phyloP scores from a whole-genome alignment of 78 protist genomes.

The Guillardia theta region DNA sequence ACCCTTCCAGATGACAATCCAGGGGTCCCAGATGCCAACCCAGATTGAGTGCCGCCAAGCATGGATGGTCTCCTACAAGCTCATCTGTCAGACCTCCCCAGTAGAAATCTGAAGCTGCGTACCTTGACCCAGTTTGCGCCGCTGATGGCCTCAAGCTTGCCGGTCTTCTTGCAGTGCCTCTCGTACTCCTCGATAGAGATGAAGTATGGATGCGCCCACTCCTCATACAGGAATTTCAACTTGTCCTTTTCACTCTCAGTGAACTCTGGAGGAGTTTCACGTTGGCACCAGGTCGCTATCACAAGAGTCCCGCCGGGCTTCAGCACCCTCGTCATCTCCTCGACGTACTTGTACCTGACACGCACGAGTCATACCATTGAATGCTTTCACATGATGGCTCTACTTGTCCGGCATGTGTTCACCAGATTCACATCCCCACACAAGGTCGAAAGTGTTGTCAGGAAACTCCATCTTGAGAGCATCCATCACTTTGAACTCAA shows the following conservation, averaged over 20 bases:
- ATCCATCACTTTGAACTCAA: slow-evolving; percentile 22
- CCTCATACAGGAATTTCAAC: slow-evolving; percentile 53
- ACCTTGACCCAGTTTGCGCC: neutral
- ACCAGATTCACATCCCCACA: slow-evolving; percentile 61
- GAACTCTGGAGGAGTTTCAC: slow-evolving; percentile 27
- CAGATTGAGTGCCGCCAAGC: slow-evolving; percentile 61
- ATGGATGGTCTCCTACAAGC: slow-evolving; percentile 23
- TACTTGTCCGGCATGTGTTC: slow-evolving; percentile 49
- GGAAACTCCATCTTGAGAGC: slow-evolving; percentile 53
- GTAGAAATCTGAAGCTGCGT: too few species aligned
- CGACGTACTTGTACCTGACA: neutral
- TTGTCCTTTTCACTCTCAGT: neutral
- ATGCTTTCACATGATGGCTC: neutral
- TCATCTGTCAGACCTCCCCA: neutral
- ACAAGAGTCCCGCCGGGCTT: slow-evolving; percentile 54
- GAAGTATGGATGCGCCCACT: slow-evolving; percentile 66
- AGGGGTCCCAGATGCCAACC: slow-evolving; percentile 62
- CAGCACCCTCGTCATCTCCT: slow-evolving; percentile 59
- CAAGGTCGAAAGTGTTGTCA: slow-evolving; percentile 57
- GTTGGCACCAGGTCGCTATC: slow-evolving; percentile 66
- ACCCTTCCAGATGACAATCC: slow-evolving; percentile 51
- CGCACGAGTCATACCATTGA: neutral
- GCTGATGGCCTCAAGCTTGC: neutral
- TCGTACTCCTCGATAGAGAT: slow-evolving; percentile 50
- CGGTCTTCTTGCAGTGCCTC: neutral